These are phyloP conservation scores for Fusarium sp. DNA, from an alignment of 2,329 filamentous ascomycete genomes.

Conservation along the genomic window DNA sequence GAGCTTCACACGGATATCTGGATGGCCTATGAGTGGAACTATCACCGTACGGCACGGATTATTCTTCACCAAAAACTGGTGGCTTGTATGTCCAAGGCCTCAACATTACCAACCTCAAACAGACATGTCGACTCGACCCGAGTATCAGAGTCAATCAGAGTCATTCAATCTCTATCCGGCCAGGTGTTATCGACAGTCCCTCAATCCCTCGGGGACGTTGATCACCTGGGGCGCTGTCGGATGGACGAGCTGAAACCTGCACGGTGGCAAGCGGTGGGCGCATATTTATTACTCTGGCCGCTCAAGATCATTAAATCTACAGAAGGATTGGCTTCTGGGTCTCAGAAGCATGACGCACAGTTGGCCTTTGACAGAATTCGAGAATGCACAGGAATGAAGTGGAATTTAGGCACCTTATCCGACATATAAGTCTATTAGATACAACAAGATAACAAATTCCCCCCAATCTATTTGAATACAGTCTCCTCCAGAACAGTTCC, in stretches of 20 bases:
- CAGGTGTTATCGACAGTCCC: slow-evolving; percentile 56
- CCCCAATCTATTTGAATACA: slow-evolving; percentile 25
- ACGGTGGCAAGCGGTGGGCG: slow-evolving; percentile 53
- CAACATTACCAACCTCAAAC: background rate
- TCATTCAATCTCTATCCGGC: slow-evolving; percentile 50
- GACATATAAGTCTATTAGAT: slow-evolving; percentile 28
- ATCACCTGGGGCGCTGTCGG: slow-evolving; percentile 41
- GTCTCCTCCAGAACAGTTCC: slow-evolving; percentile 57
- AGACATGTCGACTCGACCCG: background rate
- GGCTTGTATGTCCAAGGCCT: slow-evolving; percentile 43
- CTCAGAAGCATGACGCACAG: slow-evolving; percentile 50
- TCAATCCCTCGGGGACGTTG: slow-evolving; percentile 56
- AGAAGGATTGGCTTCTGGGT: slow-evolving; percentile 36
- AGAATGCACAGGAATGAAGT: slow-evolving; percentile 59
- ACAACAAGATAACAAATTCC: too few species aligned
- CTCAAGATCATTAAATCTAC: slow-evolving; percentile 54
- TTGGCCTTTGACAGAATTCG: slow-evolving; percentile 56
- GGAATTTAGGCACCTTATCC: slow-evolving; percentile 50
- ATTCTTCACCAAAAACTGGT: slow-evolving; percentile 56
- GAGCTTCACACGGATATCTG: slow-evolving; percentile 57
- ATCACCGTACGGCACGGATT: slow-evolving; percentile 56
- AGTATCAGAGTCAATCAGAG: slow-evolving; percentile 7
- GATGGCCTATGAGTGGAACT: slow-evolving; percentile 61
- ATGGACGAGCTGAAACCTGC: slow-evolving; percentile 26
- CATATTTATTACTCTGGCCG: slow-evolving; percentile 58